A percentile compares a stretch with the other conserved stretches of the same genome.
Evolutionary conservation across 2,329 filamentous ascomycete genomes (phyloP).

Genomic region (Emergomyces orientalis): DNA sequence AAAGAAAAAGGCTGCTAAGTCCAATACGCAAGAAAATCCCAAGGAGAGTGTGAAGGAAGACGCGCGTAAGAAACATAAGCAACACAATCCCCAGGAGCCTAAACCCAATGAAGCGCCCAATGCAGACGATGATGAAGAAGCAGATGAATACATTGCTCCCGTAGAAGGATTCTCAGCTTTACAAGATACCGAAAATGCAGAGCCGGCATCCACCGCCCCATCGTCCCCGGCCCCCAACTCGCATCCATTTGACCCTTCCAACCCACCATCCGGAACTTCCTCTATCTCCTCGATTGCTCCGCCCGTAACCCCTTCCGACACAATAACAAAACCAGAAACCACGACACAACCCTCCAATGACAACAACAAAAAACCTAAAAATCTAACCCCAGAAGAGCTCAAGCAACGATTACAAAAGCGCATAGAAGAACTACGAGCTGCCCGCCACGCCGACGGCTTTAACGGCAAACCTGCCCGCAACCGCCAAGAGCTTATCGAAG

Average conservation of each 20-base stretch:
- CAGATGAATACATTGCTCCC: slow-evolving; percentile 29
- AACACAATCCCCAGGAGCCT: slow-evolving; percentile 24
- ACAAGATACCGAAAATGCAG: slow-evolving; percentile 33
- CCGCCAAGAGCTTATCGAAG: slow-evolving; percentile 84
- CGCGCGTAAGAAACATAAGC: slow-evolving; percentile 17
- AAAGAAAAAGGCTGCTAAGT: slow-evolving; percentile 29
- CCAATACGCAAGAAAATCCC: slow-evolving; percentile 22
- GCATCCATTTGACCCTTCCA: slow-evolving; percentile 45
- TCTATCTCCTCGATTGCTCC: slow-evolving; percentile 60
- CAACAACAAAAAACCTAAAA: slow-evolving; percentile 51
- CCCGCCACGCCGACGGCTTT: slow-evolving; percentile 75
- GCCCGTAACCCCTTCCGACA: slow-evolving; percentile 22
- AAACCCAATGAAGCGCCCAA: slow-evolving; percentile 15
- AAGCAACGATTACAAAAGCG: slow-evolving; percentile 70
- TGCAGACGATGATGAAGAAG: slow-evolving; percentile 14
- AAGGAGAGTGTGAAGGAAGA: slow-evolving; percentile 41
- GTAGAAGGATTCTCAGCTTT: slow-evolving; percentile 42
- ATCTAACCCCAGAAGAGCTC: slow-evolving; percentile 63
- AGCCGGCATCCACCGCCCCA: slow-evolving; percentile 34
- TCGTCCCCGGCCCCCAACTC: slow-evolving; percentile 45
- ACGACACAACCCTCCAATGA: slow-evolving; percentile 15
- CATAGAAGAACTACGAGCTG: slow-evolving; percentile 74
- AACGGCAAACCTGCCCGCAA: slow-evolving; percentile 76
- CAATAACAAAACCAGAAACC: slow-evolving; percentile 2
- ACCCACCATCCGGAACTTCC: slow-evolving; percentile 48